These are phyloP conservation scores for Wallacemonas collosoma DNA, from an alignment of 208 protist species.

Conservation along the genomic window DNA sequence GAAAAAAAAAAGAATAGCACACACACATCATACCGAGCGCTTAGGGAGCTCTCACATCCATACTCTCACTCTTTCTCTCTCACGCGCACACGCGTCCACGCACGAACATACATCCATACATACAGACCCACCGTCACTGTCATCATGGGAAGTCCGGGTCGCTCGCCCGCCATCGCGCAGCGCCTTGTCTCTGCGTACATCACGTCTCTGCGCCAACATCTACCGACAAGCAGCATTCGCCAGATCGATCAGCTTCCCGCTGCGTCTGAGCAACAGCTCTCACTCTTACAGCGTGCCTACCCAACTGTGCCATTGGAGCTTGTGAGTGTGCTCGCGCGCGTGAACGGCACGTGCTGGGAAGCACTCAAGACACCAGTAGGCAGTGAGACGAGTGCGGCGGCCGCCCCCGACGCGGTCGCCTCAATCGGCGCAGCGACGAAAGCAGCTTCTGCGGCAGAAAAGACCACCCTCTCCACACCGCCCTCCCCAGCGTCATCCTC, in stretches of 20 bases:
- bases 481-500: neutral
- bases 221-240: slow-evolving; percentile 48
- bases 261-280: slow-evolving; percentile 39
- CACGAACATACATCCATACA: too few species aligned
- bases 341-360: slow-evolving; percentile 65
- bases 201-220: slow-evolving; percentile 60
- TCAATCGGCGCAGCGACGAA: neutral
- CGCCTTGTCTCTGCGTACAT: slow-evolving; percentile 65
- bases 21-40: neutral
- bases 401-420: too few species aligned
- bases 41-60: neutral
- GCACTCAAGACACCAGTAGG: slow-evolving; percentile 16
- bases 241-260: slow-evolving; percentile 55
- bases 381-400: neutral
- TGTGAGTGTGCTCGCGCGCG: slow-evolving; percentile 40
- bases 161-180: slow-evolving; percentile 31
- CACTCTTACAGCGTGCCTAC: slow-evolving; percentile 35
- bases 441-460: neutral
- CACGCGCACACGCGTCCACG: too few species aligned
- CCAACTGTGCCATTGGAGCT: slow-evolving; percentile 48
- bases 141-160: neutral
- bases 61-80: neutral
- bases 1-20: neutral
- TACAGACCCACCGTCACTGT: too few species aligned
- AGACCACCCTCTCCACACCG: slow-evolving; percentile 10